phyloP scores from a whole-genome alignment of 306 rosid species.

The Myrica gale region DNA sequence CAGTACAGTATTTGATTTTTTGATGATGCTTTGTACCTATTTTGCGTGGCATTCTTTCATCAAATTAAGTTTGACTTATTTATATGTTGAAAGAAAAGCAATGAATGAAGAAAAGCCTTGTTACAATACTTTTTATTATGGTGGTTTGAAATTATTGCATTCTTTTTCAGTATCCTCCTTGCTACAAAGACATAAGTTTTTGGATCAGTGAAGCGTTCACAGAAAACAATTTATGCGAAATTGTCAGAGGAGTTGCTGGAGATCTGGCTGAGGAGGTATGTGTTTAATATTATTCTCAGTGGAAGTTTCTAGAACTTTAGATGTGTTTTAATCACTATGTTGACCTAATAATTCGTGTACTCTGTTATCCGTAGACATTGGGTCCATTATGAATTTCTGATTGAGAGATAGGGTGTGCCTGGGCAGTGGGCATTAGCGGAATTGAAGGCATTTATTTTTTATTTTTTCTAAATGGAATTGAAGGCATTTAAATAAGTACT shows the following conservation, averaged over 20 bases:
- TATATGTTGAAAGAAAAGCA: not conserved
- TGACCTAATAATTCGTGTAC: not conserved
- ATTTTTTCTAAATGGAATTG: no score
- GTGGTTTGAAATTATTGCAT: not conserved
- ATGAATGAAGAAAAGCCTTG: not conserved
- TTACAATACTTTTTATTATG: not conserved
- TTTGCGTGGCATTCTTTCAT: not conserved
- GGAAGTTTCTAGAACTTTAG: not conserved
- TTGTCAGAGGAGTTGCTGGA: slow-evolving; percentile 90
- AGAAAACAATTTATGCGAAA: slow-evolving; percentile 94
- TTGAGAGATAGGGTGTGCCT: not conserved
- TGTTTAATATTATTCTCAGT: slow-evolving; percentile 8
- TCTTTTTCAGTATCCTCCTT: slow-evolving; percentile 79
- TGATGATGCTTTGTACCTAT: not conserved
- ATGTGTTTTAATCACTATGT: not conserved
- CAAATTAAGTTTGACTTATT: not conserved
- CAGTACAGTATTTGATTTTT: not conserved
- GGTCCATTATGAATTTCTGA: not conserved
- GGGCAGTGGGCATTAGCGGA: no score
- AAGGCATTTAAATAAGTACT: not conserved
- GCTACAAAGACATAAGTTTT: slow-evolving; percentile 93
- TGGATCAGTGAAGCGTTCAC: slow-evolving; percentile 89
- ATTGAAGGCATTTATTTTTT: not conserved
- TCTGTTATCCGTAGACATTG: not conserved
- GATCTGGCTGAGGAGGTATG: slow-evolving; percentile 98